Base-by-base conservation (phyloP, 495 filamentous ascomycete genomes). In the Talaromyces trachyspermus region DNA sequence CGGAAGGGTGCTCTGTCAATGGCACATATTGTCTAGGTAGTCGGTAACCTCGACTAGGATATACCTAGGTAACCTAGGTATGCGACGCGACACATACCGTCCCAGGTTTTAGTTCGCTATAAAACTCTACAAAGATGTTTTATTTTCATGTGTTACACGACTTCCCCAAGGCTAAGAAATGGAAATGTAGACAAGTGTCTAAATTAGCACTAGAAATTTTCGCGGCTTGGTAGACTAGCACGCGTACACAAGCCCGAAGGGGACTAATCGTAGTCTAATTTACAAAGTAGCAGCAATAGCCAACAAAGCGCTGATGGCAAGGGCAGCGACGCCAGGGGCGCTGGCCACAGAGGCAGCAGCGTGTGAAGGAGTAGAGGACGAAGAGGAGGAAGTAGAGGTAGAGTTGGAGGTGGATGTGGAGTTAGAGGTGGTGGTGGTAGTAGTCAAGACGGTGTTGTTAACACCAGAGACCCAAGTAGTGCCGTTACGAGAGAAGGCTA, bases 401-500 rank as follows among this genome's bases (percentile, higher is more conserved):
- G 25, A 24, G 12, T 24, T 32, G 26, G 42, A 40, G 32, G 26
- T 51, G 43, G 42, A 39, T 30, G 44, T 23, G 15, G 44, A 22
- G 30, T 33, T 33, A 24, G 42, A 29, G 25, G 42, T 27, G 11
- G 47, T 47, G 29, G 17, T 29, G 37, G 27, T 37, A 14, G 23
- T 11, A 4, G 37, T 14, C 20, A 43, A 8, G 15, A 9, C 18
- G 26, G 48, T 43, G 37, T 41, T 33, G 39, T 50, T 50, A 2
- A 44, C 40, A 37, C 48, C 48, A 25, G 48, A 32, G 15, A 50
- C 11, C 30, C 40, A 50, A 14, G 40, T 44, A 22, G 39, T 45
- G 10, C 48, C 48, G 39, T 50, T 43, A 25, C 39, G 48, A 18
- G 49, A 51, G 17, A 43, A 51, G 17, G 30, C 1, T 19, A 46